Percentiles rank a stretch among this genome's conserved stretches.
phyloP scores from a whole-genome alignment of 148 eudicot species.

The Chenopodium berlandieri region DNA sequence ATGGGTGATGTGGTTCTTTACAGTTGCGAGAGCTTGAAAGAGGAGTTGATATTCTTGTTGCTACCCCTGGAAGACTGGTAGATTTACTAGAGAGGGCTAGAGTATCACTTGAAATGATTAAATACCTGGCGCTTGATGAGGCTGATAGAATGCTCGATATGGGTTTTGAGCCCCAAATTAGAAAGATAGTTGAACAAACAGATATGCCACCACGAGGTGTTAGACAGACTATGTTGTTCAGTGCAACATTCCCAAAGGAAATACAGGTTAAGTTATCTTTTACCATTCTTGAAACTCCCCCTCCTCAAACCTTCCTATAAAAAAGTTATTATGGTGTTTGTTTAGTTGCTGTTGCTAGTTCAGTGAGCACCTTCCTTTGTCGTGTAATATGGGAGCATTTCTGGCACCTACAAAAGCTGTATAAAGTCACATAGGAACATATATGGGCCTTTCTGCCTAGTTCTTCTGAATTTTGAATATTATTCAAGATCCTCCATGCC shows the following conservation, averaged over 20 bases:
- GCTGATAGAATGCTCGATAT: conserved; percentile 95
- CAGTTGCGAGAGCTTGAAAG: conserved; percentile 83
- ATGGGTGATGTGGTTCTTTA: conserved; percentile 17
- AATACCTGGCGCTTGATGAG: conserved; percentile 86
- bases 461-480: no score
- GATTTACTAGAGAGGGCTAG: conserved; percentile 87
- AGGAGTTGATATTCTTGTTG: conserved; percentile 94
- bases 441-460: no score
- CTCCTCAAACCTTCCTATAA: not conserved
- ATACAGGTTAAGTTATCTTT: conserved; percentile 60
- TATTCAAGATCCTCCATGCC: not conserved
- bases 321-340: no score
- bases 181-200: conserved; percentile 91
- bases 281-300: not conserved
- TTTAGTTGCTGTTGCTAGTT: not conserved
- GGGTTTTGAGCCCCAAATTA: conserved; percentile 96
- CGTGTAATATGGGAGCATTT: not conserved
- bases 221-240: conserved; percentile 87
- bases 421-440: no score
- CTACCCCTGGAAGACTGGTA: conserved; percentile 90
- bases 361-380: not conserved
- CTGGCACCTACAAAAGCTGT: not conserved
- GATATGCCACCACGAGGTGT: conserved; percentile 79
- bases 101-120: conserved; percentile 62
- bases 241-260: conserved; percentile 94